These are phyloP conservation scores for Globisporangium yorkense DNA, from an alignment of 352 stramenopile species.

Conservation along the genomic window DNA sequence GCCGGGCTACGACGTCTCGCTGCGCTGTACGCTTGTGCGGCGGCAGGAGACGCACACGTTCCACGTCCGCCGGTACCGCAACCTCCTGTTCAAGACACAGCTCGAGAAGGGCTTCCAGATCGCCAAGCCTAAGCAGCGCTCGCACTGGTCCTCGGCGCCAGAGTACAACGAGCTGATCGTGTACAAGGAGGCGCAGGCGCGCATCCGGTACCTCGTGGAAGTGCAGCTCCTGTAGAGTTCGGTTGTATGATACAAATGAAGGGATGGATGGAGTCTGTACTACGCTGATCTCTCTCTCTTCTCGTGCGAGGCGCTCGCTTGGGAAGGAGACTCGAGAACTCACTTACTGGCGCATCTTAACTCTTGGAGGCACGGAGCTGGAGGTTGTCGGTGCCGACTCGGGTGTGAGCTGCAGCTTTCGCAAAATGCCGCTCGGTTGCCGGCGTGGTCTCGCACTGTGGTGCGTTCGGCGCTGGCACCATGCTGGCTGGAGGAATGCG, in stretches of 20 bases:
- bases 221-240: conserved; percentile 15
- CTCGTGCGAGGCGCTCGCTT: no score
- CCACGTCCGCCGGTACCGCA: conserved; percentile 3
- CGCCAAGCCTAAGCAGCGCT: not conserved
- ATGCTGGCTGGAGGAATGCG: no score
- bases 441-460: no score
- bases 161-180: conserved; percentile 66
- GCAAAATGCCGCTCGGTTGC: no score
- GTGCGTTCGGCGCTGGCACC: no score
- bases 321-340: no score
- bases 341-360: no score
- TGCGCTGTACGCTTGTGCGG: not conserved
- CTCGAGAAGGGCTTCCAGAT: conserved; percentile 1
- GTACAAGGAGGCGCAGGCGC: conserved; percentile 65
- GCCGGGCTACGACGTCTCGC: not conserved
- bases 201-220: conserved; percentile 76
- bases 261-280: not conserved
- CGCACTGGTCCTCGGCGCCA: conserved; percentile 6
- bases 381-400: no score
- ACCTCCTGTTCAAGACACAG: not conserved
- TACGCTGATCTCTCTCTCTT: not conserved
- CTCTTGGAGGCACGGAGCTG: no score
- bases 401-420: no score
- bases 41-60: not conserved
- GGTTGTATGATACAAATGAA: not conserved